These are phyloP conservation scores for Tuber borchii DNA, from an alignment of 495 filamentous ascomycete species.

Conservation along the genomic window DNA sequence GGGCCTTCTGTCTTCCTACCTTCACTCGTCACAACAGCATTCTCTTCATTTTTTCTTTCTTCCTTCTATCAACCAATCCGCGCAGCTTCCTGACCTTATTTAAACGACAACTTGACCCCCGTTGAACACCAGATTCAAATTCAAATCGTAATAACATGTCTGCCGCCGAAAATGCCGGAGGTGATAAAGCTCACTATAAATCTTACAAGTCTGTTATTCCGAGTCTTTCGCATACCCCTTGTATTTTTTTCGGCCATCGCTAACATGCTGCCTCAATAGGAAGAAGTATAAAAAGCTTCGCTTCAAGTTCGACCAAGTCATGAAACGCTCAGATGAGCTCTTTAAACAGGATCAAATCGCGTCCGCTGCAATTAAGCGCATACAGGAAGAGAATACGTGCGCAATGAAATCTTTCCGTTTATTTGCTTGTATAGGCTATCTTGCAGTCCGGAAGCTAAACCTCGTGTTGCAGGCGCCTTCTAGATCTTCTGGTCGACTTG, in stretches of 20 bases:
- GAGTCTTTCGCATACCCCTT: not conserved
- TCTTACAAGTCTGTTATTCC: constrained; percentile 33
- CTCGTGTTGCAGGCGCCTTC: constrained; percentile 54
- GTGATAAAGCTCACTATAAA: constrained; percentile 39
- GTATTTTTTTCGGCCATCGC: not conserved
- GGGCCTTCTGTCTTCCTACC: not conserved
- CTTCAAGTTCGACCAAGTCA: constrained; percentile 72
- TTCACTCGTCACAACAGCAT: not conserved
- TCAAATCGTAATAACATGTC: constrained; percentile 16
- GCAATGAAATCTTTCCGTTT: not conserved
- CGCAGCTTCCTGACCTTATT: constrained; percentile 3
- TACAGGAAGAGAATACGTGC: constrained; percentile 83
- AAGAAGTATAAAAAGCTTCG: constrained; percentile 96
- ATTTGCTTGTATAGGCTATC: not conserved
- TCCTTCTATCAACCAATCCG: not conserved
- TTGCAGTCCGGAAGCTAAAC: constrained; percentile 27
- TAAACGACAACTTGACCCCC: not conserved
- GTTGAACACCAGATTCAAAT: not conserved
- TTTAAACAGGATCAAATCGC: constrained; percentile 73
- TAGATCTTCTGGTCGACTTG: constrained; percentile 80
- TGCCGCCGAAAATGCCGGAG: constrained; percentile 30
- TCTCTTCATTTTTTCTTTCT: not conserved
- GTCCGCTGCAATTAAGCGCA: constrained; percentile 63
- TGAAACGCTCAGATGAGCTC: constrained; percentile 69
- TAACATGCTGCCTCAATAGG: constrained; percentile 45